Percentiles rank a stretch among this genome's conserved stretches.
phyloP scores from a whole-genome alignment of 2,329 filamentous ascomycete species.

The Penicillium sp. region DNA sequence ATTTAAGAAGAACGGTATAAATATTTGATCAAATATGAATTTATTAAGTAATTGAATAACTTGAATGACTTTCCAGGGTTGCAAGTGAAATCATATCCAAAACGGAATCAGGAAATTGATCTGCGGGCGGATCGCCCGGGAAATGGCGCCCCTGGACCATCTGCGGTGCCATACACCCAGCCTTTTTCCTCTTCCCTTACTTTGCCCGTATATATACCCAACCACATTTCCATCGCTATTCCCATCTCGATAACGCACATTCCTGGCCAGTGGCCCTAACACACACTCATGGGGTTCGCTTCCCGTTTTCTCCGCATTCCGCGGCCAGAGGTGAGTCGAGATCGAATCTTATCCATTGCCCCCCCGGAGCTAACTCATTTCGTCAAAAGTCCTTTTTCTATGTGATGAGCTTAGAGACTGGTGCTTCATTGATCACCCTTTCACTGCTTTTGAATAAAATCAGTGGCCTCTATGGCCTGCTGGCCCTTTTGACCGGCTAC shows the following conservation, averaged over 20 bases:
- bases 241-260: conserved; percentile 6
- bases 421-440: conserved; percentile 79
- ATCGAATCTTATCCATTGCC: conserved; percentile 8
- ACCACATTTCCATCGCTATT: conserved; percentile 10
- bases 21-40: background rate
- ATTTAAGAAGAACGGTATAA: background rate
- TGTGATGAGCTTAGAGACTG: conserved; percentile 80
- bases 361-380: conserved; percentile 18
- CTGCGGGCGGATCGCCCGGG: conserved; percentile 26
- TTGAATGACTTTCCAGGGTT: too few relatives aligned
- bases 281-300: conserved; percentile 38
- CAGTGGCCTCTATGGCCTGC: conserved; percentile 83
- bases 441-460: conserved; percentile 88
- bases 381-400: conserved; percentile 73
- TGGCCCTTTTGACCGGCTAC: conserved; percentile 85
- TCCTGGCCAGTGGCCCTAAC: conserved; percentile 9
- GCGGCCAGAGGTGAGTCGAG: conserved; percentile 45
- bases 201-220: conserved; percentile 12
- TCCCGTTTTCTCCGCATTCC: conserved; percentile 50
- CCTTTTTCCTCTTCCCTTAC: conserved; percentile 17
- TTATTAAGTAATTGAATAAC: background rate
- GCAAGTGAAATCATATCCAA: background rate
- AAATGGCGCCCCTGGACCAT: conserved; percentile 23
- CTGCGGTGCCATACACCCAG: conserved; percentile 18
- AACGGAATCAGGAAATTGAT: conserved; percentile 17